A percentile compares a stretch with the other conserved stretches of the same genome.
These are phyloP conservation scores for Carpinus viminea DNA, from an alignment of 306 rosid species.

Conservation along the genomic window DNA sequence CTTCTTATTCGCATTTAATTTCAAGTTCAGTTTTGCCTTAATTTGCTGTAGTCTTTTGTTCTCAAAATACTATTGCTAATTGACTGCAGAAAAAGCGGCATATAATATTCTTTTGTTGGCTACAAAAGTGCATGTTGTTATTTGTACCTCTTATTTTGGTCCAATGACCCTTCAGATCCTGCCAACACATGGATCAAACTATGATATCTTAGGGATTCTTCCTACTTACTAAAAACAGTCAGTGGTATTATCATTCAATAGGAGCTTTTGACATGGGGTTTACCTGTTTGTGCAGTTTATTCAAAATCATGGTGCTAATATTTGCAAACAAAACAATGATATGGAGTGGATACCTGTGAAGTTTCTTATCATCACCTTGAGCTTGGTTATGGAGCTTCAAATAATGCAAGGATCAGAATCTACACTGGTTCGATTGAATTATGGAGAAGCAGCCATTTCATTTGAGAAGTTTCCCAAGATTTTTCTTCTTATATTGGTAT, in stretches of 20 bases:
- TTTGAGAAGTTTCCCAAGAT: conserved; percentile 50
- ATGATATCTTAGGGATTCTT: neutral
- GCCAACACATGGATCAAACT: neutral
- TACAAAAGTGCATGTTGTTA: neutral
- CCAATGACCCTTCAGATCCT: neutral
- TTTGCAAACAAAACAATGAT: conserved; percentile 53
- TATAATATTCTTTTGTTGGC: neutral
- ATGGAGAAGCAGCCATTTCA: conserved; percentile 40
- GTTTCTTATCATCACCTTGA: conserved; percentile 66
- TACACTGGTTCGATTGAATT: conserved; percentile 37
- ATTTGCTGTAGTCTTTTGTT: neutral
- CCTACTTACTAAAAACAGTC: neutral
- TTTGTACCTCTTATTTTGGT: neutral
- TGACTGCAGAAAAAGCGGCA: neutral
- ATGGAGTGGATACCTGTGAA: conserved; percentile 53
- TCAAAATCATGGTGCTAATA: conserved; percentile 40
- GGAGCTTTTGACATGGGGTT: conserved; percentile 27
- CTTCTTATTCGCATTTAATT: neutral
- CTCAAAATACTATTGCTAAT: neutral
- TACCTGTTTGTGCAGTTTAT: conserved; percentile 58
- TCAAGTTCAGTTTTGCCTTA: neutral
- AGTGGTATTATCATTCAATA: neutral
- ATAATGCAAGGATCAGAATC: conserved; percentile 46
- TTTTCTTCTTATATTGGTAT: conserved; percentile 65
- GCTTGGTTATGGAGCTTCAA: conserved; percentile 79